These are phyloP conservation scores for Takashimella tepidaria DNA, from an alignment of 1,284 basidiomycete species.

Conservation along the genomic window DNA sequence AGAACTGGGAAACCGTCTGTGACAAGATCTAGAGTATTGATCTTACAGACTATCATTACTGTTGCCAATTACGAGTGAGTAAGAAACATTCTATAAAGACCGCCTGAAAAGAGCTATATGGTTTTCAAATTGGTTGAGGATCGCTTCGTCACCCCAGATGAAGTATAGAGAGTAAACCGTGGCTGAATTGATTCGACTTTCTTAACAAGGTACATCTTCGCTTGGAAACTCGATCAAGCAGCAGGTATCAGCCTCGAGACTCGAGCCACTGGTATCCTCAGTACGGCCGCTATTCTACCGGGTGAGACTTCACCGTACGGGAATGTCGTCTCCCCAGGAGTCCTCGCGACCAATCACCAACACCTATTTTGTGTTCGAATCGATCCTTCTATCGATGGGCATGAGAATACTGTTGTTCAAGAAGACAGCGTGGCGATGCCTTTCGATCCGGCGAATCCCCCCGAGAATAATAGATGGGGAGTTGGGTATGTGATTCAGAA, in stretches of 20 bases:
- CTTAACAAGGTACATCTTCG: conserved; percentile 44
- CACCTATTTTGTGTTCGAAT: conserved; percentile 49
- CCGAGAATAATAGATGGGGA: conserved; percentile 37
- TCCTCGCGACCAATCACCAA: conserved; percentile 47
- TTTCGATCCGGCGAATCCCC: conserved; percentile 30
- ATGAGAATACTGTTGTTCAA: conserved; percentile 46
- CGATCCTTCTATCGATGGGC: conserved; percentile 40
- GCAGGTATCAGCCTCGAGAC: conserved; percentile 49
- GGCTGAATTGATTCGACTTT: background rate
- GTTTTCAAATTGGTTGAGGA: no score
- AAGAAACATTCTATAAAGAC: no score
- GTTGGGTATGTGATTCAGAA: conserved; percentile 44
- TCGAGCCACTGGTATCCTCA: conserved; percentile 49
- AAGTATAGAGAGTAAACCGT: no score
- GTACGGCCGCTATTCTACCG: conserved; percentile 43
- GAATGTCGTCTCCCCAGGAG: conserved; percentile 47
- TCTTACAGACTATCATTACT: conserved; percentile 48
- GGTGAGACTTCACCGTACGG: conserved; percentile 47
- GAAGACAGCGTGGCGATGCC: conserved; percentile 45
- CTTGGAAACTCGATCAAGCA: conserved; percentile 47
- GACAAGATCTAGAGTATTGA: conserved; percentile 43
- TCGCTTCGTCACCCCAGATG: no score
- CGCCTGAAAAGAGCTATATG: no score
- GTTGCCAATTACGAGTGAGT: conserved; percentile 35
- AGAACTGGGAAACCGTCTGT: conserved; percentile 40